phyloP scores from a whole-genome alignment of 331 rosid species.

The Erythrophleum ivorense region DNA sequence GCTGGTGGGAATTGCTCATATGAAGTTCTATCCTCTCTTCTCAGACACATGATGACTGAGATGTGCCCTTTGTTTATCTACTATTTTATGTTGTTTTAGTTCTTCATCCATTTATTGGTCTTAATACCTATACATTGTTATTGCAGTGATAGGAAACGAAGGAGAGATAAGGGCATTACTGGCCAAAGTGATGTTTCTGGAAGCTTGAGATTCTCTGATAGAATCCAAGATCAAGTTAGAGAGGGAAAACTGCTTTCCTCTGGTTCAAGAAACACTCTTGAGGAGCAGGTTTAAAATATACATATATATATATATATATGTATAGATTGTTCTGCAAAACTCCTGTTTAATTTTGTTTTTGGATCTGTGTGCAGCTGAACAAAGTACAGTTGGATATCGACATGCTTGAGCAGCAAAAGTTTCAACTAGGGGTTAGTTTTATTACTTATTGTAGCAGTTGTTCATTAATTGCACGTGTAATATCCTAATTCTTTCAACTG shows the following conservation, averaged over 20 bases:
- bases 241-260: slow-evolving; percentile 58
- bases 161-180: slow-evolving; percentile 61
- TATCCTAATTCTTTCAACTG: not conserved
- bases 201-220: slow-evolving; percentile 61
- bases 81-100: slow-evolving; percentile 28
- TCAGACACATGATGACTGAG: slow-evolving; percentile 17
- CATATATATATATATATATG: too few relatives aligned
- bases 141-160: slow-evolving; percentile 62
- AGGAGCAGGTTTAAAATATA: slow-evolving; percentile 64
- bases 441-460: slow-evolving; percentile 36
- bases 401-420: slow-evolving; percentile 61
- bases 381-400: slow-evolving; percentile 62
- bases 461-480: not conserved
- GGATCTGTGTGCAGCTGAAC: slow-evolving; percentile 66
- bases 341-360: slow-evolving; percentile 41
- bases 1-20: slow-evolving; percentile 23
- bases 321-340: slow-evolving; percentile 19
- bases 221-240: slow-evolving; percentile 59
- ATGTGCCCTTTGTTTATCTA: slow-evolving; percentile 25
- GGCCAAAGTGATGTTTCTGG: slow-evolving; percentile 72
- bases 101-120: slow-evolving; percentile 30
- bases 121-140: slow-evolving; percentile 29
- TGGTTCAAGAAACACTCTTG: slow-evolving; percentile 61
- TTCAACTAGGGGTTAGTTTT: slow-evolving; percentile 73
- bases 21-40: slow-evolving; percentile 9